Evolutionary conservation across 2,329 filamentous ascomycete genomes (phyloP).

Genomic region (Davidsoniella neocaledoniae): DNA sequence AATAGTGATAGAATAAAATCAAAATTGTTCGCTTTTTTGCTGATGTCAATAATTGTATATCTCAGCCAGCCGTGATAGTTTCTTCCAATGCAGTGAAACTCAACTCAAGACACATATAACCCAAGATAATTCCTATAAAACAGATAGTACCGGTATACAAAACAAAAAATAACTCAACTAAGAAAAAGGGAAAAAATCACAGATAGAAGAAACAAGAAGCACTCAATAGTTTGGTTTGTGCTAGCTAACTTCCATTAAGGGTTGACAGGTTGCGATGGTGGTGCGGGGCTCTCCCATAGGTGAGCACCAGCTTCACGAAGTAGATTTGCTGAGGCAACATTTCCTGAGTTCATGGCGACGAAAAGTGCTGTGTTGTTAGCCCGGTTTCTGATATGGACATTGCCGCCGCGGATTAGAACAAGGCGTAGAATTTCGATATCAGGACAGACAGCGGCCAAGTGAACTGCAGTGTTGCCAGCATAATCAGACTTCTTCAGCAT

Average conservation of each 20-base stretch:
- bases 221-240: too few species aligned
- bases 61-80: too few species aligned
- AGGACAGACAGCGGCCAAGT: conserved; percentile 39
- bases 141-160: too few species aligned
- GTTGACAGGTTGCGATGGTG: conserved; percentile 9
- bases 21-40: too few species aligned
- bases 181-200: too few species aligned
- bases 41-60: too few species aligned
- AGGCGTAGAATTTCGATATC: conserved; percentile 39
- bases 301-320: conserved; percentile 43
- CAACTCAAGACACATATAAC: too few species aligned
- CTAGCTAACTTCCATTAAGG: not conserved
- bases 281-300: conserved; percentile 30
- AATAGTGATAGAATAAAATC: too few species aligned
- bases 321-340: conserved; percentile 34
- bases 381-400: conserved; percentile 47
- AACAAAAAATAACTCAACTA: too few species aligned
- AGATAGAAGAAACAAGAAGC: too few species aligned
- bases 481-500: conserved; percentile 65
- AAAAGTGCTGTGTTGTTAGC: conserved; percentile 51
- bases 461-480: conserved; percentile 57
- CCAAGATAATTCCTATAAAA: too few species aligned
- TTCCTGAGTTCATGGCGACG: conserved; percentile 41
- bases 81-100: too few species aligned
- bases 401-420: conserved; percentile 44